Base-by-base conservation (phyloP, 1,139 yeast genomes). In the Geotrichum histeridarum region DNA sequence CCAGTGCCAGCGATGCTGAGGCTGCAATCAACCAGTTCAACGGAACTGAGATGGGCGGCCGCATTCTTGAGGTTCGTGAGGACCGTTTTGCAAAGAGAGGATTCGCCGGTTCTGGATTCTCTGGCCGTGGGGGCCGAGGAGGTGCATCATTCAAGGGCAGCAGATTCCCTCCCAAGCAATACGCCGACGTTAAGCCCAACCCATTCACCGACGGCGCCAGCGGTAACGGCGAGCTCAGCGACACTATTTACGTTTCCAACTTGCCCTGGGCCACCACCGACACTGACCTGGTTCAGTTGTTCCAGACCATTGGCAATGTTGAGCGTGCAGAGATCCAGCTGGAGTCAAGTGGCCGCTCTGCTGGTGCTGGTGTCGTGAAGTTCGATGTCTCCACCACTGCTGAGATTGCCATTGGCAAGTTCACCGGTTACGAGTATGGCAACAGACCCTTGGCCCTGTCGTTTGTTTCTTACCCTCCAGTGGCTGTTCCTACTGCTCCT, bases 41-140 rank as follows among this genome's bases (percentile, higher is more conserved):
- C 75, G 96, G 96, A 74, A 87, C 86, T 91, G 82, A 86, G 68
- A 82, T 89, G 77, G 86, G 88, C 71, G 96, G 91, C 68, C 86
- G 86, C 71, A 90, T 84, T 73, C 88, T 91, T 58, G 91, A 77
- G 69, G 97, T 91, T 67, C 67, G 70, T 33, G 67, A 66, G 51
- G 70, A 67, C 54, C 60, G 63, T 15, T 67, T 59, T 56, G 80
- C 83, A 17, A 84, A 79, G 78, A 4, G 74, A 75, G 30, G 31
- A 12, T 52, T 47, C 48, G 37, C 44, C 42, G 50, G 51, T 35
- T 14, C 41, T 18, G 39, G 43, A 53, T 44, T 44, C 15, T 32
- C 48, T 44, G 65, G 63, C 47, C 68, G 55, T 47, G 58, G 53
- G 36, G 60, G 49, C 48, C 61, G 62, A 33, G 43, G 51, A 35